phyloP scores from a whole-genome alignment of 2,329 filamentous ascomycete genomes.

The Myriosclerotinia curreyana region DNA sequence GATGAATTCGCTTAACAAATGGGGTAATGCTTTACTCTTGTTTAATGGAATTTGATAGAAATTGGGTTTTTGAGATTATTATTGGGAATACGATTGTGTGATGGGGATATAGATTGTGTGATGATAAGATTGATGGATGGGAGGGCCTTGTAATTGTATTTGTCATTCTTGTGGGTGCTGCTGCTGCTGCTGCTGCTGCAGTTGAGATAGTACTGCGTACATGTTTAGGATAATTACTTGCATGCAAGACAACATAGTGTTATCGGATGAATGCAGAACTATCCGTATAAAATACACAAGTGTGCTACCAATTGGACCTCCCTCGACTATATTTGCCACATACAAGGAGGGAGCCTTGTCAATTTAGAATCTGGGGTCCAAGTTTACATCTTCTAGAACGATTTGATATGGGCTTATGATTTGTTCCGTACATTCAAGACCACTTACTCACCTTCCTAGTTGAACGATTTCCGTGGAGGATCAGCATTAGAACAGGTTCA shows the following conservation, averaged over 20 bases:
- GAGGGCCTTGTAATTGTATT: neutral
- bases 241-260: conserved; percentile 3
- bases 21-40: neutral
- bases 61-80: too few species aligned
- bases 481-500: conserved; percentile 1
- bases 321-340: conserved; percentile 15
- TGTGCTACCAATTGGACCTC: neutral
- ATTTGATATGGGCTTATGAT: conserved; percentile 16
- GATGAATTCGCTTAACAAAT: conserved; percentile 15
- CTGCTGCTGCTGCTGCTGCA: neutral
- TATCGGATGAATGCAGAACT: conserved; percentile 9
- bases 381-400: conserved; percentile 20
- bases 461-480: conserved; percentile 11
- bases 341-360: conserved; percentile 6
- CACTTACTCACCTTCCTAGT: conserved; percentile 12
- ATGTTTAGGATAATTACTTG: neutral
- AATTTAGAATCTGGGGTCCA: conserved; percentile 21
- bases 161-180: neutral
- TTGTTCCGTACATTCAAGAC: conserved; percentile 17
- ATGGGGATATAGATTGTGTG: conserved; percentile 8
- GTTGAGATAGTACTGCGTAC: neutral
- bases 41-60: conserved; percentile 8
- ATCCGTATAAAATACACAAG: conserved; percentile 6
- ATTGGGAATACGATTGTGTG: too few species aligned
- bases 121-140: neutral